Conservation (phyloP, 108 stramenopile species). For the Nannochloropsis granulata region DNA sequence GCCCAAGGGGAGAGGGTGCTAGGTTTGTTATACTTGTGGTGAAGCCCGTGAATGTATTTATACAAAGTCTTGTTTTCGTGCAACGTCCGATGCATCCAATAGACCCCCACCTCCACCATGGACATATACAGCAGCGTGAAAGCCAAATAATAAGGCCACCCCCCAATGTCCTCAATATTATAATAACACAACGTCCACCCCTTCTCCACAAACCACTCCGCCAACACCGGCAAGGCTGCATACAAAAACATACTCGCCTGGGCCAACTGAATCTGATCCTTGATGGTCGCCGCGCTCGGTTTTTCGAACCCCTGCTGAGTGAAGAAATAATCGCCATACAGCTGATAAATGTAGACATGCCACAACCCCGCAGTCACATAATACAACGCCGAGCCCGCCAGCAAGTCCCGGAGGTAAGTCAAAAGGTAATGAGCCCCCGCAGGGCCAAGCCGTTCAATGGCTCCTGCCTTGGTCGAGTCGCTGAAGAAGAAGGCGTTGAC, state of each 20-base stretch:
- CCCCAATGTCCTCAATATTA: conserved; percentile 58
- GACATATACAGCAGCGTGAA: conserved; percentile 49
- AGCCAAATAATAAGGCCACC: conserved; percentile 41
- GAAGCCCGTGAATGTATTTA: conserved; percentile 57
- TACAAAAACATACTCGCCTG: conserved; percentile 53
- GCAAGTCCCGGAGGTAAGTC: conserved; percentile 25
- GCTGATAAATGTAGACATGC: conserved; percentile 12
- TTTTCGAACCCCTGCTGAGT: neutral
- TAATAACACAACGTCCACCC: conserved; percentile 52
- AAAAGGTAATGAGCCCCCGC: conserved; percentile 17
- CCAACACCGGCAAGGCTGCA: conserved; percentile 53
- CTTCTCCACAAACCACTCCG: conserved; percentile 58
- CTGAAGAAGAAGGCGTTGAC: neutral
- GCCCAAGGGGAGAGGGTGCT: conserved; percentile 71
- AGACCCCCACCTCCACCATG: conserved; percentile 58
- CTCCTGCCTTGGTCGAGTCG: neutral
- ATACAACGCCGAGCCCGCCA: conserved; percentile 15
- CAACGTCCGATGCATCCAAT: conserved; percentile 69
- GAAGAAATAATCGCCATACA: neutral
- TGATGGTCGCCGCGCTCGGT: conserved; percentile 40
- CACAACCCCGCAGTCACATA: conserved; percentile 15
- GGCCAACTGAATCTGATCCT: conserved; percentile 58
- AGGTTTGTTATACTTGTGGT: conserved; percentile 56
- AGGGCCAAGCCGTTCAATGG: neutral
- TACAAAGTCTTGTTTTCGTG: conserved; percentile 74